Conservation (phyloP, 1,284 basidiomycete genomes). For the Mycena citricolor region DNA sequence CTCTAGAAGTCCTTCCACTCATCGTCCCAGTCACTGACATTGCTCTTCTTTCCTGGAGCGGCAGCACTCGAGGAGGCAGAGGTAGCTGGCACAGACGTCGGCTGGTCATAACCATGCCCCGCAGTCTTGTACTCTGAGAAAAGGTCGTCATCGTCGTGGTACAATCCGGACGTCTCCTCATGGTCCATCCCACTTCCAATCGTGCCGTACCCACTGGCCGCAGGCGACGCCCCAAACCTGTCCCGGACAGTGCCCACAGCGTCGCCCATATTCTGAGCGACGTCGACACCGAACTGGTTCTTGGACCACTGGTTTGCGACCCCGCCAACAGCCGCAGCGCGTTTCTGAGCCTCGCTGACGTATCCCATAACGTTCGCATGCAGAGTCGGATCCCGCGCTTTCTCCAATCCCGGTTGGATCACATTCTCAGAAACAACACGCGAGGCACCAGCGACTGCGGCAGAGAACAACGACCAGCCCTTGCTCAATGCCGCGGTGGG, state of each 20-base stretch:
- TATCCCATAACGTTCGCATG: conserved; percentile 72
- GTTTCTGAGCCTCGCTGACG: conserved; percentile 64
- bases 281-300: conserved; percentile 74
- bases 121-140: conserved; percentile 54
- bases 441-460: conserved; percentile 71
- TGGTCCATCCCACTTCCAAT: conserved; percentile 45
- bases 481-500: conserved; percentile 76
- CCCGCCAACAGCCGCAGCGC: conserved; percentile 55
- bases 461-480: conserved; percentile 82
- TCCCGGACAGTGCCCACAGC: conserved; percentile 59
- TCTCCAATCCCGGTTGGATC: conserved; percentile 79
- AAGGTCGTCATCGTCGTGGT: conserved; percentile 56
- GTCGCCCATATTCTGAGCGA: conserved; percentile 66
- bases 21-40: conserved; percentile 64
- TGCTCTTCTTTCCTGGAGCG: conserved; percentile 33
- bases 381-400: conserved; percentile 72
- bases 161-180: conserved; percentile 56
- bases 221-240: conserved; percentile 42
- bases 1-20: conserved; percentile 80
- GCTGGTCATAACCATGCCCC: conserved; percentile 31
- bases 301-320: conserved; percentile 74
- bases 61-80: conserved; percentile 21
- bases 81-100: conserved; percentile 24
- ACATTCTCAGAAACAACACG: conserved; percentile 76
- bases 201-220: conserved; percentile 55